Percentiles rank a stretch among this genome's conserved stretches.
These are phyloP conservation scores for Heteromeles arbutifolia DNA, from an alignment of 306 rosid genomes.

Conservation along the genomic window DNA sequence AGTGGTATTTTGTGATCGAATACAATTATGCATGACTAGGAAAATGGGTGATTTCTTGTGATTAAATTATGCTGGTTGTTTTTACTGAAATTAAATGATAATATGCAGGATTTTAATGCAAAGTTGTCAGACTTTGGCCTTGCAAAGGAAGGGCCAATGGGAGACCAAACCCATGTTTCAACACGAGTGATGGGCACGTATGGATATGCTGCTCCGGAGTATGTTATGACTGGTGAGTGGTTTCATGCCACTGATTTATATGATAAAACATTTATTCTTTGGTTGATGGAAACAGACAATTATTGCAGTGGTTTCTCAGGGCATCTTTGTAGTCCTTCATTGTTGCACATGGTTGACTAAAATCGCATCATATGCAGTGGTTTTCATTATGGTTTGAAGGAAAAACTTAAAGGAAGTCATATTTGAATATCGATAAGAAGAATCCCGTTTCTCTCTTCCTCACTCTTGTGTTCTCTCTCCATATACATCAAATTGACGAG, in stretches of 20 bases:
- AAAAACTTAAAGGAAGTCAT: background rate
- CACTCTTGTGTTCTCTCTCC: background rate
- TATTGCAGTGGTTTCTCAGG: background rate
- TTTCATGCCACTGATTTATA: background rate
- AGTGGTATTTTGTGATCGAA: background rate
- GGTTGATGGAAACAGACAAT: background rate
- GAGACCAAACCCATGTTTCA: constrained; percentile 96
- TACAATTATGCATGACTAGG: background rate
- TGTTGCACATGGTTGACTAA: background rate
- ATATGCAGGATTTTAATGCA: constrained; percentile 73
- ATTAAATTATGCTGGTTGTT: background rate
- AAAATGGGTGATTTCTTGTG: constrained; percentile 13
- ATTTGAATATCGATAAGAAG: background rate
- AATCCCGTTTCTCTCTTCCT: background rate
- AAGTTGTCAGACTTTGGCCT: constrained; percentile 94
- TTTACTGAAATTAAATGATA: constrained; percentile 23
- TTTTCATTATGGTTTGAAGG: background rate
- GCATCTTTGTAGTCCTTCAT: background rate
- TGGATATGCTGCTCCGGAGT: constrained; percentile 95
- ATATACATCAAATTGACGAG: background rate
- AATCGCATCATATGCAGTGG: background rate
- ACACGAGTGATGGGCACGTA: constrained; percentile 95
- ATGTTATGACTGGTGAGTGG: constrained; percentile 90
- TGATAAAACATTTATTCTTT: background rate
- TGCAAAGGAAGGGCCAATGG: constrained; percentile 97